Conservation (phyloP, 108 stramenopile species). For the Chaetoceros tenuissimus region DNA sequence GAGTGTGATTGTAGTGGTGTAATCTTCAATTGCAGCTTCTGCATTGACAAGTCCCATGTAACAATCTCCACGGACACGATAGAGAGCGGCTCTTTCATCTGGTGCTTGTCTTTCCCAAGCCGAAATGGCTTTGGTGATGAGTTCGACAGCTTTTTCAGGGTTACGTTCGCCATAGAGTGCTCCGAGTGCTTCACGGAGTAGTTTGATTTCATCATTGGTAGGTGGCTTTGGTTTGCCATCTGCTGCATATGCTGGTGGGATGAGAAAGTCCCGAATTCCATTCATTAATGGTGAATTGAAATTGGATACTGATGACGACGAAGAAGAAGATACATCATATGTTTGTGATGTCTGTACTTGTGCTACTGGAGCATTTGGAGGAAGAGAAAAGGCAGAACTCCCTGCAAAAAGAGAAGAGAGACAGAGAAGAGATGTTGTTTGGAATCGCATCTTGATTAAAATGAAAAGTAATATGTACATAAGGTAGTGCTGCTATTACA, state of each 20-base stretch:
- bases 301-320: no score
- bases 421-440: no score
- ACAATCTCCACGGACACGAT: slow-evolving; percentile 72
- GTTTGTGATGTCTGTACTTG: no score
- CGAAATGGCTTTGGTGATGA: slow-evolving; percentile 38
- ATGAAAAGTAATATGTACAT: no score
- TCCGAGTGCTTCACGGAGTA: slow-evolving; percentile 55
- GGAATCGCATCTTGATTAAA: no score
- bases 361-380: no score
- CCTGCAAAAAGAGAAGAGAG: no score
- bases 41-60: slow-evolving; percentile 18
- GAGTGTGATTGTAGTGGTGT: slow-evolving; percentile 41
- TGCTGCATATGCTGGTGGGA: not conserved
- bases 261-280: no score
- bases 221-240: slow-evolving; percentile 19
- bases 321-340: no score
- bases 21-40: slow-evolving; percentile 41
- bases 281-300: no score
- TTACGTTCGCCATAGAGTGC: slow-evolving; percentile 45
- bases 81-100: slow-evolving; percentile 65
- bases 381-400: no score
- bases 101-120: slow-evolving; percentile 44
- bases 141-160: slow-evolving; percentile 19
- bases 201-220: slow-evolving; percentile 42
- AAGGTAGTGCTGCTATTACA: no score